Evolutionary conservation across 176 grass and related monocot genomes (phyloP).

Genomic region (Alloteropsis semialata): DNA sequence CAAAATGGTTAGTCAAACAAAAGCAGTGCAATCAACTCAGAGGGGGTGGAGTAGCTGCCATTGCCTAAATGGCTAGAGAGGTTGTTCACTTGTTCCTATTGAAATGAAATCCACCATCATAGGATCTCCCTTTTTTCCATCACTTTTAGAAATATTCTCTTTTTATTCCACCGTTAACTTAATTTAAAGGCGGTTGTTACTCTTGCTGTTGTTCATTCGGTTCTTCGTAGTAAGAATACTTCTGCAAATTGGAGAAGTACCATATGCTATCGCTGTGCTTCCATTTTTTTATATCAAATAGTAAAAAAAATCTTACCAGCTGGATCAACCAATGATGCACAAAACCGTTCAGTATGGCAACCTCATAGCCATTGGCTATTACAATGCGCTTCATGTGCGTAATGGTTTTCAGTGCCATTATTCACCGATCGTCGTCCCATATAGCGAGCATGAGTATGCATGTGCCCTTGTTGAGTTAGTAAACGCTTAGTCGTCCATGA

Average conservation of each 20-base stretch:
- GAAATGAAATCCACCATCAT: neutral
- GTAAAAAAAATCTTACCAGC: too few species aligned
- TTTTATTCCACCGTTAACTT: too few species aligned
- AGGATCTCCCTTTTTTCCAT: neutral
- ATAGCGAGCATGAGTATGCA: neutral
- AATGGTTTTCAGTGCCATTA: neutral
- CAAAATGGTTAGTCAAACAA: conserved; percentile 44
- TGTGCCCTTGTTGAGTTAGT: conserved; percentile 12
- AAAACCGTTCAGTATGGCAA: neutral
- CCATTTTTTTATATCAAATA: neutral
- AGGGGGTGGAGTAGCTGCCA: neutral
- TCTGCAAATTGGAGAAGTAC: neutral
- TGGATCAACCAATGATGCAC: neutral
- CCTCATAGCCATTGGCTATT: neutral
- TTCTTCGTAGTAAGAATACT: neutral
- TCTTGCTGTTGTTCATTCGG: neutral
- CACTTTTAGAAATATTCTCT: neutral
- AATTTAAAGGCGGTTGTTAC: too few species aligned
- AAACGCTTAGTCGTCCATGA: neutral
- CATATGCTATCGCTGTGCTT: neutral
- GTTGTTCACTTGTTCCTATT: neutral
- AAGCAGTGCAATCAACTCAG: conserved; percentile 21
- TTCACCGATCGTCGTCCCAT: neutral
- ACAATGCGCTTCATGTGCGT: neutral
- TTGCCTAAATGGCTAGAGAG: neutral